Base-by-base conservation (phyloP, 768 basidiomycete species). In the Boletus subcaerulescens region DNA sequence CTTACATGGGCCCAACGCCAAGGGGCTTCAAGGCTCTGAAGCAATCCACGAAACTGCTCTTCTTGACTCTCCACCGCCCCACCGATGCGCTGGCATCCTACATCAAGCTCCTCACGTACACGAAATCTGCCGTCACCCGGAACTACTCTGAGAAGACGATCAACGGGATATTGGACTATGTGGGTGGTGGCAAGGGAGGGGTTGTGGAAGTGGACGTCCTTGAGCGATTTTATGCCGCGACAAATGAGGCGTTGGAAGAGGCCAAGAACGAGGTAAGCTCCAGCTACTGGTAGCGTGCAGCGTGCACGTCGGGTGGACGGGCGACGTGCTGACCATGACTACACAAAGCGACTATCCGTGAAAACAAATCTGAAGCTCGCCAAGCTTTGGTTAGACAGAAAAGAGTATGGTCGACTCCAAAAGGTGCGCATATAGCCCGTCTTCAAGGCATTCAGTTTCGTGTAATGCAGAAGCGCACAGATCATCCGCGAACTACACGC, bases 11-110 rank as follows among this genome's bases (percentile, higher is more conserved):
- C 32, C 13, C 33, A 11, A 15, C 57, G 35, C 57, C 52, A 32
- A 98, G 95, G 96, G 97, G 95, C 3, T 99, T 99, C 83, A 99
- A 99, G 71, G 92, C 95, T 6, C 80, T 99, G 56, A 99, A 99
- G 65, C 97, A 99, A 65, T 91, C 90, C 48, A 98, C 95, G 17
- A 99, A 99, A 71, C 77, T 98, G 48, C 83, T 95, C 52, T 99
- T 89, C 70, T 80, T 96, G 48, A 76, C 74, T 22, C 79, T 94
- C 26, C 81, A 84, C 61, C 78, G 91, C 65, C 93, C 94, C 20
- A 79, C 80, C 44, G 89, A 95, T 48, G 97, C 97, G 0, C 74
- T 98, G 54, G 75, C 82, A 67, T 88, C 93, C 9, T 99, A 99
- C 69, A 86, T 77, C 18, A 82, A 87, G 60, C 80, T 99, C 5